These are phyloP conservation scores for Auricularia sp. DNA, from an alignment of 768 basidiomycete species.

Conservation along the genomic window DNA sequence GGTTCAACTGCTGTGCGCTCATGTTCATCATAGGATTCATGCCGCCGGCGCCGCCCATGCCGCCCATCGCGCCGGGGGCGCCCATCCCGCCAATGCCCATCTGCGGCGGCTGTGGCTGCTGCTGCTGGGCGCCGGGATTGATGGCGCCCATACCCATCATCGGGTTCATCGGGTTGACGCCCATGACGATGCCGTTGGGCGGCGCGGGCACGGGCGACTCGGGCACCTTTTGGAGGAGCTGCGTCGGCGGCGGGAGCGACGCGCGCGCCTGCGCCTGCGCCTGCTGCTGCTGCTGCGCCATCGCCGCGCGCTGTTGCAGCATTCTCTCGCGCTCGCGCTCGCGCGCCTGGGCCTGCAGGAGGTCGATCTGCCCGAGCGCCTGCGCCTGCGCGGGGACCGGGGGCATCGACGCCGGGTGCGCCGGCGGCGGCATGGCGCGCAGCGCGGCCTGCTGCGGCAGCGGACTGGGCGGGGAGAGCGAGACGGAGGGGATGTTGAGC, in stretches of 20 bases:
- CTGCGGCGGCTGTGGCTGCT: no score
- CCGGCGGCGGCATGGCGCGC: constrained; percentile 3
- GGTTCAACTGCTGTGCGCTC: neutral
- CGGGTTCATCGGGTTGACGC: neutral
- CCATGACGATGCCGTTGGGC: neutral
- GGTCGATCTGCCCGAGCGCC: constrained; percentile 22
- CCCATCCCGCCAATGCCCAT: neutral
- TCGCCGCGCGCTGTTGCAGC: constrained; percentile 27
- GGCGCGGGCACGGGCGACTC: no score
- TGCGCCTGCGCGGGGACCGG: neutral
- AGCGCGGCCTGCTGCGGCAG: neutral
- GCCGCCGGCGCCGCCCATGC: no score
- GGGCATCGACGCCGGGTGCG: constrained; percentile 1
- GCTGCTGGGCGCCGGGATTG: no score
- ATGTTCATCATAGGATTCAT: neutral
- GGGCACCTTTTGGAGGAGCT: no score
- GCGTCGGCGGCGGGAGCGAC: no score
- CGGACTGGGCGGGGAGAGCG: neutral
- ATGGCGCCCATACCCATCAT: neutral
- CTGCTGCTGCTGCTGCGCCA: constrained; percentile 15
- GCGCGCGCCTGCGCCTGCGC: neutral
- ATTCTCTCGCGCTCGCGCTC: constrained; percentile 26
- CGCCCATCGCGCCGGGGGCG: neutral
- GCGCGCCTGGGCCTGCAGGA: constrained; percentile 19
- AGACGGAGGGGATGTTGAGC: neutral